Evolutionary conservation across 2,329 filamentous ascomycete genomes (phyloP).

Genomic region (Plectosphaerella sp.): DNA sequence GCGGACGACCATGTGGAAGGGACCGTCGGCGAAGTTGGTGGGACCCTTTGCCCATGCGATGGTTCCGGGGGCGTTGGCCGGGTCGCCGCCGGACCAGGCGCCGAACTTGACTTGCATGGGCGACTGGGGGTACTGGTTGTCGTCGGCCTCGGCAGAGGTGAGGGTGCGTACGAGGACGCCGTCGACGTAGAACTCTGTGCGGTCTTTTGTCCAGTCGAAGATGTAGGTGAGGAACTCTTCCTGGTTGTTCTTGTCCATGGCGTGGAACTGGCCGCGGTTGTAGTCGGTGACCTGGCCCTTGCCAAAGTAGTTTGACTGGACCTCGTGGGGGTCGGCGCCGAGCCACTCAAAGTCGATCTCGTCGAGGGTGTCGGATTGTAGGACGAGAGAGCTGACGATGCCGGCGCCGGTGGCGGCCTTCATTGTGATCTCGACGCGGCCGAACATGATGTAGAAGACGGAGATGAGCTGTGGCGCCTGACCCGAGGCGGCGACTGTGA

Average conservation of each 20-base stretch:
- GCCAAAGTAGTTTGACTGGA: slow-evolving; percentile 97
- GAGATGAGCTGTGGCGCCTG: slow-evolving; percentile 84
- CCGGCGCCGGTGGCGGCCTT: slow-evolving; percentile 84
- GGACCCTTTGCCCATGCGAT: slow-evolving; percentile 84
- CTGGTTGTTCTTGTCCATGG: slow-evolving; percentile 63
- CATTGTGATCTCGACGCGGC: slow-evolving; percentile 78
- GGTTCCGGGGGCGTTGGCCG: slow-evolving; percentile 73
- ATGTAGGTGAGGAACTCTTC: slow-evolving; percentile 78
- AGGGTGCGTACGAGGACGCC: slow-evolving; percentile 74
- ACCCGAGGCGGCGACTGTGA: slow-evolving; percentile 73
- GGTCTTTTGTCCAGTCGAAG: slow-evolving; percentile 83
- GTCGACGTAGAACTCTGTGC: slow-evolving; percentile 84
- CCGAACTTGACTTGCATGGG: slow-evolving; percentile 95
- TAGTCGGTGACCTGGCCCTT: slow-evolving; percentile 84
- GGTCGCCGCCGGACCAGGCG: slow-evolving; percentile 86
- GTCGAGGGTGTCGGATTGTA: slow-evolving; percentile 88
- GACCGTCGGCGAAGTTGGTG: slow-evolving; percentile 78
- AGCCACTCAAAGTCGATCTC: slow-evolving; percentile 99
- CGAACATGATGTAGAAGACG: slow-evolving; percentile 99
- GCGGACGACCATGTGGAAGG: slow-evolving; percentile 81
- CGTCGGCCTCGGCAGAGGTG: slow-evolving; percentile 61
- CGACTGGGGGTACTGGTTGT: slow-evolving; percentile 83
- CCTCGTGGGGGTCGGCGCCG: slow-evolving; percentile 67
- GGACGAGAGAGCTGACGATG: slow-evolving; percentile 87
- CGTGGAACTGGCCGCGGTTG: slow-evolving; percentile 80